Evolutionary conservation across 345 rosid species (phyloP).

Genomic region (Pugionium dolabratum): DNA sequence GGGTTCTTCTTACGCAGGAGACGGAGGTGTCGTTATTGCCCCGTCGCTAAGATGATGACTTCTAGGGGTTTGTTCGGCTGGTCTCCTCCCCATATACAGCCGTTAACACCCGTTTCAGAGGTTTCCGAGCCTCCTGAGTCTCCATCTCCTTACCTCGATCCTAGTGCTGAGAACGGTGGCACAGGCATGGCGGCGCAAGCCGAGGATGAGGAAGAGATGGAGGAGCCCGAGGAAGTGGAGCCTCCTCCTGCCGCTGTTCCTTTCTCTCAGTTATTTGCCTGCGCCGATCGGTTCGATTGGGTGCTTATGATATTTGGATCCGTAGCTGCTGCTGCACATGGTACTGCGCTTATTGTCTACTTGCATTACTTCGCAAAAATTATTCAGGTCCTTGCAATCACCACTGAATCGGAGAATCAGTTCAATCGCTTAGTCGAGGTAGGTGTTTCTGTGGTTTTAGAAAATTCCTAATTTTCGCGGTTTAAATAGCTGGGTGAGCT

Average conservation of each 20-base stretch:
- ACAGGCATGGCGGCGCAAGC: constrained; percentile 55
- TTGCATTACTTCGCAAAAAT: constrained; percentile 95
- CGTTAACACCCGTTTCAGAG: constrained; percentile 95
- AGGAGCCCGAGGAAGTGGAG: constrained; percentile 85
- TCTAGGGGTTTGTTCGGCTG: constrained; percentile 95
- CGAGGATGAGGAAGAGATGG: constrained; percentile 84
- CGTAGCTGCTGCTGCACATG: constrained; percentile 94
- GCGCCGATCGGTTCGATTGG: constrained; percentile 94
- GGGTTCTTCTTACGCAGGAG: constrained; percentile 32
- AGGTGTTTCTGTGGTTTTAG: constrained; percentile 25
- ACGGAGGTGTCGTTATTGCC: constrained; percentile 32
- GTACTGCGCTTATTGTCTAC: constrained; percentile 91
- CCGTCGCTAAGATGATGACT: constrained; percentile 62
- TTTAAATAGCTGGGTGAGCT: constrained; percentile 17
- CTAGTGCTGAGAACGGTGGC: constrained; percentile 66
- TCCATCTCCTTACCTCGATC: constrained; percentile 89
- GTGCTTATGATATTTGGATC: constrained; percentile 87
- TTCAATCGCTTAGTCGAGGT: constrained; percentile 73
- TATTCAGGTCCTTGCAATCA: constrained; percentile 53
- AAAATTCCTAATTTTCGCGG: neutral
- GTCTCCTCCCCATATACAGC: constrained; percentile 99
- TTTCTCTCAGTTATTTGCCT: constrained; percentile 74
- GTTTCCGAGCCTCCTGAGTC: constrained; percentile 99
- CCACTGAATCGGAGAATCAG: constrained; percentile 38
- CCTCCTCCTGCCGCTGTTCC: constrained; percentile 98